Evolutionary conservation across 1,139 yeast species (phyloP).

Genomic region (Diutina rugosa): DNA sequence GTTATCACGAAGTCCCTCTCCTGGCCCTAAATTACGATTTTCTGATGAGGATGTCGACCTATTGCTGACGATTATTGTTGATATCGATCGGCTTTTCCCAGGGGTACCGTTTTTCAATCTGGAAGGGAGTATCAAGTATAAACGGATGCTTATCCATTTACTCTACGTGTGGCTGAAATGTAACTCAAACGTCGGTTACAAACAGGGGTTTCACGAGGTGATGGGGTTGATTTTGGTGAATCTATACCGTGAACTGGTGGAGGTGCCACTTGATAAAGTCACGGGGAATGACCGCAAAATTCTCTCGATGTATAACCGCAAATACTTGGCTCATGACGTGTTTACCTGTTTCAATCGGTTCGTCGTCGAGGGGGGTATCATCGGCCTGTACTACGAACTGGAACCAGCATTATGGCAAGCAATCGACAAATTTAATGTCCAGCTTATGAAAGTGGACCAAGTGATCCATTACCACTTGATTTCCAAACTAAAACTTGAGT

Average conservation of each 20-base stretch:
- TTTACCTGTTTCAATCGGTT: constrained; percentile 33
- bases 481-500: constrained; percentile 38
- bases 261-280: constrained; percentile 12
- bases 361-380: constrained; percentile 23
- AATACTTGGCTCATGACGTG: constrained; percentile 30
- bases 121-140: constrained; percentile 13
- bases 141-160: constrained; percentile 35
- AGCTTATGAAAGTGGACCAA: constrained; percentile 36
- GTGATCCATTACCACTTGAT: constrained; percentile 29
- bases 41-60: constrained; percentile 4
- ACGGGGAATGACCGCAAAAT: constrained; percentile 17
- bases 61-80: constrained; percentile 40
- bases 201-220: constrained; percentile 62
- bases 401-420: constrained; percentile 28
- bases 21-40: background rate
- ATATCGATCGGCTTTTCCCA: constrained; percentile 51
- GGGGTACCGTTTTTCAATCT: constrained; percentile 36
- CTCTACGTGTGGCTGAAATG: constrained; percentile 42
- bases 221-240: constrained; percentile 46
- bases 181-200: constrained; percentile 42
- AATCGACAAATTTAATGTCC: constrained; percentile 33
- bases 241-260: constrained; percentile 26
- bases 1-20: background rate
- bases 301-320: constrained; percentile 23
- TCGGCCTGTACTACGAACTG: constrained; percentile 27